Base-by-base conservation (phyloP, 495 filamentous ascomycete species). In the Aspergillus olivimuriae region DNA sequence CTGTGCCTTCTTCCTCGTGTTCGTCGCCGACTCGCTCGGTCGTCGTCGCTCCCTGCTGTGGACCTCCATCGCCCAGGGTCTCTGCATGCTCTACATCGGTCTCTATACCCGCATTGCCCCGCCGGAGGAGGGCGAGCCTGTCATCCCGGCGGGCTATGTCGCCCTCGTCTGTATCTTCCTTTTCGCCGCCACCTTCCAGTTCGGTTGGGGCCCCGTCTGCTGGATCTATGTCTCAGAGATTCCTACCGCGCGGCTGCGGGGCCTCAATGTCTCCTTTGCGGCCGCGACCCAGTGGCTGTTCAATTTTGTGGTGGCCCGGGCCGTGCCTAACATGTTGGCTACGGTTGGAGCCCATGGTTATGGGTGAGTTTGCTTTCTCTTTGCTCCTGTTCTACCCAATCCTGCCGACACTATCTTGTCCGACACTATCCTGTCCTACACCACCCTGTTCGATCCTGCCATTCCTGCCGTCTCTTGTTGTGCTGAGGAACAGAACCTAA, bases 201-300 rank as follows among this genome's bases (percentile, higher is more conserved):
- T 87, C 56, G 82, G 83, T 31, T 88, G 84, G 83, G 85, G 85
- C 0, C 85, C 85, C 0, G 79, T 82, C 19, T 86, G 83, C 61
- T 88, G 84, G 86, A 87, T 84, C 42, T 83, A 83, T 50, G 78
- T 84, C 28, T 75, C 73, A 9, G 82, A 89, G 69, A 88, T 90
- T 53, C 84, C 84, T 9, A 78, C 80, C 11, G 78, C 82, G 1
- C 68, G 84, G 2, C 68, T 87, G 11, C 69, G 84, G 3, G 78
- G 78, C 12, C 65, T 82, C 45, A 86, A 86, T 53, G 82, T 87
- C 3, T 70, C 83, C 1, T 55, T 82, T 38, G 82, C 75, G 0
- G 81, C 84, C 0, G 81, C 84, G 12, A 86, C 81, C 3, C 73
- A 76, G 54, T 76, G 73, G 73, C 47, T 67, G 34, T 67, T 67